phyloP scores from a whole-genome alignment of 2,329 filamentous ascomycete species.

The Ophiobolus disseminans region DNA sequence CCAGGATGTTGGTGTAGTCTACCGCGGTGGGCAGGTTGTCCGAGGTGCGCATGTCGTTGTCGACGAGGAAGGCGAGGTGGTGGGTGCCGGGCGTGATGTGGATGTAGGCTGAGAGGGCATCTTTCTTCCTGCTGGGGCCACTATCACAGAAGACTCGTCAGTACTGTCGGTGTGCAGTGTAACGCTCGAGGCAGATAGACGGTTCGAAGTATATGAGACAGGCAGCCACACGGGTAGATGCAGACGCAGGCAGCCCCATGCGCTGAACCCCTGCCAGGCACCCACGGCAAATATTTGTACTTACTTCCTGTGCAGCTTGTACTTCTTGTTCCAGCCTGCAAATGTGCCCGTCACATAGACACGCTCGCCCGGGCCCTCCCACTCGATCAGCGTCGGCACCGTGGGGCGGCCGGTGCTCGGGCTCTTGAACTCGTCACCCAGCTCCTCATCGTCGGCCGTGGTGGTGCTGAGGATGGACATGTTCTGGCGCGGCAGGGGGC shows the following conservation, averaged over 20 bases:
- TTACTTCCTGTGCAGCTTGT: slow-evolving; percentile 84
- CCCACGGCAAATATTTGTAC: slow-evolving; percentile 47
- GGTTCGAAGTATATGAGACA: slow-evolving; percentile 17
- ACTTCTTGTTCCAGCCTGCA: slow-evolving; percentile 96
- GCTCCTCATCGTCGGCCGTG: slow-evolving; percentile 71
- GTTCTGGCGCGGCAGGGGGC: slow-evolving; percentile 63
- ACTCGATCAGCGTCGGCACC: slow-evolving; percentile 85
- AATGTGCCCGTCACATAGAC: slow-evolving; percentile 98
- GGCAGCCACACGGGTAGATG: slow-evolving; percentile 32
- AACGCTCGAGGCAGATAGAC: slow-evolving; percentile 27
- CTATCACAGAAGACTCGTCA: slow-evolving; percentile 37
- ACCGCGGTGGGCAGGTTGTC: slow-evolving; percentile 90
- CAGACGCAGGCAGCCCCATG: slow-evolving; percentile 17
- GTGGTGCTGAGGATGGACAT: slow-evolving; percentile 62
- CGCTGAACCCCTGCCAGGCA: slow-evolving; percentile 16
- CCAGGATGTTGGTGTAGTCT: slow-evolving; percentile 95
- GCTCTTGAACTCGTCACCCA: slow-evolving; percentile 70
- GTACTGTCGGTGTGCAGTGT: slow-evolving; percentile 40
- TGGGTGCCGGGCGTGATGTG: slow-evolving; percentile 92
- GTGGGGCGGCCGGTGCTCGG: slow-evolving; percentile 71
- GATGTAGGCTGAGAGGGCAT: slow-evolving; percentile 77
- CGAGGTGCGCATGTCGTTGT: slow-evolving; percentile 90
- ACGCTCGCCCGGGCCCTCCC: slow-evolving; percentile 82
- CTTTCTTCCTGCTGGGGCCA: slow-evolving; percentile 53
- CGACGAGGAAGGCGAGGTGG: slow-evolving; percentile 94